Conservation (phyloP, 169 alveolate species). For the Babesia microti region DNA sequence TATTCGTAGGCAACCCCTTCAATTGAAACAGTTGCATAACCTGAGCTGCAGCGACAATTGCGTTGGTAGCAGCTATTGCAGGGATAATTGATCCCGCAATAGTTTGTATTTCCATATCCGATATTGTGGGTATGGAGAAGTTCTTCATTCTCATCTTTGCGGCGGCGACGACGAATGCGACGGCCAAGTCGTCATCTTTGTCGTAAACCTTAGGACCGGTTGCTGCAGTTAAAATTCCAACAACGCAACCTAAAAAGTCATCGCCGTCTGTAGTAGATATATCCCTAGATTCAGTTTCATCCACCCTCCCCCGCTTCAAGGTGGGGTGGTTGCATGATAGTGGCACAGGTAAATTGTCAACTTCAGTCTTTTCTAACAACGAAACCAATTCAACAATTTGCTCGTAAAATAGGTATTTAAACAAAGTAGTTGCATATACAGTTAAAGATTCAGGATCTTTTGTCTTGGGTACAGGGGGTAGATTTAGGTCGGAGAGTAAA, state of each 20-base stretch:
- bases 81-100: slow-evolving; percentile 95
- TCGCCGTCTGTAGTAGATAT: not conserved
- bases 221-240: slow-evolving; percentile 5
- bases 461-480: slow-evolving; percentile 18
- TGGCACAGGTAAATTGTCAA: slow-evolving; percentile 2
- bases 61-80: slow-evolving; percentile 91
- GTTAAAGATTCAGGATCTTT: not conserved
- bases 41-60: slow-evolving; percentile 85
- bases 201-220: slow-evolving; percentile 30
- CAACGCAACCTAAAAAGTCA: slow-evolving; percentile 7
- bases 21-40: slow-evolving; percentile 70
- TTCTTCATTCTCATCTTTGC: slow-evolving; percentile 82
- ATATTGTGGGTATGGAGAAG: slow-evolving; percentile 66
- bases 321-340: not conserved
- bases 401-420: slow-evolving; percentile 43
- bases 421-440: slow-evolving; percentile 5
- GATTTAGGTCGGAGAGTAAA: slow-evolving; percentile 15
- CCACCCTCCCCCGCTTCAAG: slow-evolving; percentile 1
- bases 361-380: slow-evolving; percentile 16
- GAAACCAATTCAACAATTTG: slow-evolving; percentile 32
- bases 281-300: slow-evolving; percentile 1
- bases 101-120: slow-evolving; percentile 72
- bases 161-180: slow-evolving; percentile 81
- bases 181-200: slow-evolving; percentile 80
- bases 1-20: not conserved